Conservation (phyloP, 2,329 filamentous ascomycete genomes). For the Canariomyces notabilis region DNA sequence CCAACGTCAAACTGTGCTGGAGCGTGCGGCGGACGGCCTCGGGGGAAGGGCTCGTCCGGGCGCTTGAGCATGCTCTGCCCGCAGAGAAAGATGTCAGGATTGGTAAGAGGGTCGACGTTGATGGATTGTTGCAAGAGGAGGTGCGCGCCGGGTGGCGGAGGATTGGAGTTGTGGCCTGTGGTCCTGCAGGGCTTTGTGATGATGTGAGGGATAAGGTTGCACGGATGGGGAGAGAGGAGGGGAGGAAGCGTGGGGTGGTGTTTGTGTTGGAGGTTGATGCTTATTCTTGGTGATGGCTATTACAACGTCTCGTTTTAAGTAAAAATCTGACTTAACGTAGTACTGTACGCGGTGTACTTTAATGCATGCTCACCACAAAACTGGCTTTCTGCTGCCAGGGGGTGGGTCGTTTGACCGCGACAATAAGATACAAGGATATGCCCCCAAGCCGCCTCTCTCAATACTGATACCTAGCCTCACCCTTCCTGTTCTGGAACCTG, state of each 20-base stretch:
- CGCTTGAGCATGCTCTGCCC: conserved; percentile 27
- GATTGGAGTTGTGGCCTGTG: conserved; percentile 37
- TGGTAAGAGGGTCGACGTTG: conserved; percentile 32
- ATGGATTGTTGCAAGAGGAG: conserved; percentile 30
- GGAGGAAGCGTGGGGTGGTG: neutral
- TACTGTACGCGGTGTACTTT: too few species aligned
- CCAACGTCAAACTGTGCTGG: conserved; percentile 36
- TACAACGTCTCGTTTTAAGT: too few species aligned
- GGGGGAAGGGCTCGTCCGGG: conserved; percentile 28
- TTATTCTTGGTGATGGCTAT: conserved; percentile 9
- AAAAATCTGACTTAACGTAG: too few species aligned
- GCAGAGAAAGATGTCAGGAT: conserved; percentile 34
- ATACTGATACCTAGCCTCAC: conserved; percentile 11
- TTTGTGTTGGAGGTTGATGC: conserved; percentile 23
- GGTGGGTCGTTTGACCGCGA: too few species aligned
- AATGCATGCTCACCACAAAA: too few species aligned
- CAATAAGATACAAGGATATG: too few species aligned
- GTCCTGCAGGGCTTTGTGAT: conserved; percentile 38
- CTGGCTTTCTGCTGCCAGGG: conserved; percentile 3
- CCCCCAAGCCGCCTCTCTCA: neutral
- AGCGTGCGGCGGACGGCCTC: conserved; percentile 28
- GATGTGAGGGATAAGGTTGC: conserved; percentile 33
- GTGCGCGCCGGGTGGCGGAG: conserved; percentile 25
- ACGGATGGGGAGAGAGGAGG: conserved; percentile 3
- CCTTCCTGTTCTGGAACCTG: conserved; percentile 13